Conservation (phyloP, 2,329 filamentous ascomycete genomes). For the Neoarthrinium moseri region DNA sequence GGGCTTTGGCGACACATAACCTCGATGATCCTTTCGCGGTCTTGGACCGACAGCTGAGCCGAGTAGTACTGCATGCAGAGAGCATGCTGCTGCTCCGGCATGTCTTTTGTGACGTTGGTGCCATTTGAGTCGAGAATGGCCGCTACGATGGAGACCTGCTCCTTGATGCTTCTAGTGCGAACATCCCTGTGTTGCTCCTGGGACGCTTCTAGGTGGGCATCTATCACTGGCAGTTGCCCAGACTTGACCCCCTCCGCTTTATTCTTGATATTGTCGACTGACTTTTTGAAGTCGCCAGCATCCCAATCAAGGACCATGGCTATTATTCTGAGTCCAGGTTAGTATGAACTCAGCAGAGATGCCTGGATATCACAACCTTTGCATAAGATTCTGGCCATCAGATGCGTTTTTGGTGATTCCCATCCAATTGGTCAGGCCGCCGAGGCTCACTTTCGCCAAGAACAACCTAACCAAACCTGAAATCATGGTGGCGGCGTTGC, state of each 20-base stretch:
- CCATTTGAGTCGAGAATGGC: slow-evolving; percentile 60
- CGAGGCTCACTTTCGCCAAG: slow-evolving; percentile 75
- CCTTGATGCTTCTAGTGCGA: slow-evolving; percentile 52
- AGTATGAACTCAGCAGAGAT: background rate
- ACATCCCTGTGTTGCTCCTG: slow-evolving; percentile 57
- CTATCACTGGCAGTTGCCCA: slow-evolving; percentile 60
- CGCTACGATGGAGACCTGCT: slow-evolving; percentile 60
- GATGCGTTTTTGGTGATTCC: slow-evolving; percentile 69
- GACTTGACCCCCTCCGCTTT: slow-evolving; percentile 57
- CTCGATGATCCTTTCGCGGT: slow-evolving; percentile 68
- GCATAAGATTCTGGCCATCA: slow-evolving; percentile 79
- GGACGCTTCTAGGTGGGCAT: slow-evolving; percentile 52
- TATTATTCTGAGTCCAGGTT: slow-evolving; percentile 56
- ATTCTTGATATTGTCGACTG: slow-evolving; percentile 63
- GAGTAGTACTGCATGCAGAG: slow-evolving; percentile 69
- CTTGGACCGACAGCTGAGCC: slow-evolving; percentile 67
- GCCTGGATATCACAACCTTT: slow-evolving; percentile 39
- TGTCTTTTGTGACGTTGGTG: slow-evolving; percentile 38
- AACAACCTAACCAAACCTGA: slow-evolving; percentile 71
- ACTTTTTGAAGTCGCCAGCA: slow-evolving; percentile 65
- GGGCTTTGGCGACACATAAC: slow-evolving; percentile 68
- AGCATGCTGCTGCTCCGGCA: slow-evolving; percentile 61
- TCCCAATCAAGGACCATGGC: slow-evolving; percentile 74
- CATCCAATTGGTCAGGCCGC: slow-evolving; percentile 75
- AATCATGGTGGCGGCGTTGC: slow-evolving; percentile 81